Evolutionary conservation across 441 rosid species (phyloP).

Genomic region (Pelargonium australe): DNA sequence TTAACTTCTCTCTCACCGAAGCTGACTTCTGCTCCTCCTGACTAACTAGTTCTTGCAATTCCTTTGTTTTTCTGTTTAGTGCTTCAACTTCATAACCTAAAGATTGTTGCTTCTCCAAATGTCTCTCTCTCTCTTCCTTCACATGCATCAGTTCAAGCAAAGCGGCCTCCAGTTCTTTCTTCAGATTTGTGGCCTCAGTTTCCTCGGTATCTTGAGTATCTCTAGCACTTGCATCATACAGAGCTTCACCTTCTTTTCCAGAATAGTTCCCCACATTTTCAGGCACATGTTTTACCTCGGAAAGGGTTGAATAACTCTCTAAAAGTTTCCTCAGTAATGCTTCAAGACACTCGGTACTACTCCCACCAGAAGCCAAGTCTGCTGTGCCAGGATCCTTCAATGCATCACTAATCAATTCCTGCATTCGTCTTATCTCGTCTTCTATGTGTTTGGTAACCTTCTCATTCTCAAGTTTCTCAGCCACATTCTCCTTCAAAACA

Average conservation of each 20-base stretch:
- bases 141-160: conserved; percentile 45
- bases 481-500: conserved; percentile 51
- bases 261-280: conserved; percentile 26
- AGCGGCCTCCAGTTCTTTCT: conserved; percentile 69
- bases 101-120: conserved; percentile 53
- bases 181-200: conserved; percentile 37
- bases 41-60: conserved; percentile 57
- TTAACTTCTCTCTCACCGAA: conserved; percentile 80
- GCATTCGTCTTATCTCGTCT: conserved; percentile 50
- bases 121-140: conserved; percentile 71
- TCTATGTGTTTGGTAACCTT: conserved; percentile 39
- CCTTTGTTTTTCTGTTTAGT: conserved; percentile 48
- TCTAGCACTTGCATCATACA: conserved; percentile 32
- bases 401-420: conserved; percentile 53
- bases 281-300: conserved; percentile 28
- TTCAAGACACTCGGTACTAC: conserved; percentile 58
- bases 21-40: conserved; percentile 92
- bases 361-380: conserved; percentile 40
- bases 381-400: conserved; percentile 46
- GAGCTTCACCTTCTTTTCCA: conserved; percentile 30
- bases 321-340: conserved; percentile 58
- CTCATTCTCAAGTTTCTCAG: conserved; percentile 47
- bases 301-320: conserved; percentile 43
- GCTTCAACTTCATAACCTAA: conserved; percentile 56
- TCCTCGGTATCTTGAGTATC: conserved; percentile 39